Evolutionary conservation across 768 basidiomycete species (phyloP), one percentile per base, ranked within the genome.

Genomic region (Dictyophora rubrovolvata): DNA sequence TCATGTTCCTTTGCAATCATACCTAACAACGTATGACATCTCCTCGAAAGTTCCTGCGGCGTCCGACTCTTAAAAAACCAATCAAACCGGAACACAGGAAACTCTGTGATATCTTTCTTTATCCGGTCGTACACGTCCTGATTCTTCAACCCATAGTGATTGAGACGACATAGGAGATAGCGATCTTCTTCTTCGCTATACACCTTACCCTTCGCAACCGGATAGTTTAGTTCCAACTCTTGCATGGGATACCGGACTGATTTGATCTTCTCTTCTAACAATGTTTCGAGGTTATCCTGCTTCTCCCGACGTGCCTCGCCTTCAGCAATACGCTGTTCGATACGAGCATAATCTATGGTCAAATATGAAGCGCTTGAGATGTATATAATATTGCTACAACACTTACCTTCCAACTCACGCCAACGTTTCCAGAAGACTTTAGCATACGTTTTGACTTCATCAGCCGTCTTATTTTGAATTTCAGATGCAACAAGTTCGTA

Each of bases 61-160:
- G 88, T 90, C 56, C 95, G 75, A 63, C 90, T 92, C 77, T 95
- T 94, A 79, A 93, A 87, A 76, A 96, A 97, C 95, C 93, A 97
- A 67, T 97, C 93, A 66, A 98, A 98, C 20, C 94, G 78, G 75
- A 97, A 99, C 14, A 94, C 88, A 1, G 95, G 94, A 72, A 93
- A 97, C 72, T 98, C 94, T 16, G 84, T 86, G 63, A 98, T 93
- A 71, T 98, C 95, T 70, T 86, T 84, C 80, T 95, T 96, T 73
- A 98, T 96, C 56, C 86, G 74, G 67, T 99, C 95, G 66, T 93
- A 96, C 23, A 92, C 87, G 65, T 96, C 93, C 53, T 90, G 90
- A 16, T 79, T 74, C 57, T 86, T 84, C 79, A 97, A 85, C 21
- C 93, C 93, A 64, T 97, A 94, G 71, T 95, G 83, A 68, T 84